Percentiles rank a stretch among this genome's conserved stretches.
Evolutionary conservation across 495 filamentous ascomycete genomes (phyloP).

Genomic region (Aspergillus olivimuriae): DNA sequence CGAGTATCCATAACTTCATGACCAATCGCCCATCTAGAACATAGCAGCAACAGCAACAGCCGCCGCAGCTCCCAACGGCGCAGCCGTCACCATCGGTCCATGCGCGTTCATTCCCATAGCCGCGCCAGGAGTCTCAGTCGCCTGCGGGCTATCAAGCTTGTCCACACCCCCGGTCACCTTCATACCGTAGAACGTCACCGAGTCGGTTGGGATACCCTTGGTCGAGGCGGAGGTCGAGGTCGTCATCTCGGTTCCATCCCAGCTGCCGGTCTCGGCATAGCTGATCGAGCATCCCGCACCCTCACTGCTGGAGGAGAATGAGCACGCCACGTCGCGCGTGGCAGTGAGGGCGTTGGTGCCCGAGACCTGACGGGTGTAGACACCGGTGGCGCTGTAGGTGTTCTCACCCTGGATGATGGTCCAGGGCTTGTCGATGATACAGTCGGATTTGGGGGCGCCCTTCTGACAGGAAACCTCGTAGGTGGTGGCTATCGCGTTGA

Average conservation of each 20-base stretch:
- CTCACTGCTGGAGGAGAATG: neutral
- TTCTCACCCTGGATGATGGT: constrained; percentile 21
- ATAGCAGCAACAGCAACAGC: constrained; percentile 3
- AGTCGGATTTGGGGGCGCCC: constrained; percentile 14
- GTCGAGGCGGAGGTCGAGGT: neutral
- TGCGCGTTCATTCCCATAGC: neutral
- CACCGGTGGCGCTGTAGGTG: constrained; percentile 1
- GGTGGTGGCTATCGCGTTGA: constrained; percentile 21
- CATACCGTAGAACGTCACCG: neutral
- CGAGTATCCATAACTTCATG: too few species aligned
- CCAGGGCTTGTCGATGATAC: constrained; percentile 12
- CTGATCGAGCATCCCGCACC: neutral
- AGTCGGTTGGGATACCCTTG: neutral
- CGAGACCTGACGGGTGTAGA: neutral
- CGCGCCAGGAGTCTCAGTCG: neutral
- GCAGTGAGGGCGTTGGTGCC: neutral
- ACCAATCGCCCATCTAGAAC: too few species aligned
- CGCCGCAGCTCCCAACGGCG: constrained; percentile 1
- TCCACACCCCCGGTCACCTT: neutral
- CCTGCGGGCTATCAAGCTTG: neutral
- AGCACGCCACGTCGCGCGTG: neutral
- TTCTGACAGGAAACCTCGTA: constrained; percentile 20
- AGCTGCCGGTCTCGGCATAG: neutral
- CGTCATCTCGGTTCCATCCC: neutral
- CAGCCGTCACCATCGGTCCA: neutral